Conservation (phyloP, 495 filamentous ascomycete genomes). For the Poronia punctata region DNA sequence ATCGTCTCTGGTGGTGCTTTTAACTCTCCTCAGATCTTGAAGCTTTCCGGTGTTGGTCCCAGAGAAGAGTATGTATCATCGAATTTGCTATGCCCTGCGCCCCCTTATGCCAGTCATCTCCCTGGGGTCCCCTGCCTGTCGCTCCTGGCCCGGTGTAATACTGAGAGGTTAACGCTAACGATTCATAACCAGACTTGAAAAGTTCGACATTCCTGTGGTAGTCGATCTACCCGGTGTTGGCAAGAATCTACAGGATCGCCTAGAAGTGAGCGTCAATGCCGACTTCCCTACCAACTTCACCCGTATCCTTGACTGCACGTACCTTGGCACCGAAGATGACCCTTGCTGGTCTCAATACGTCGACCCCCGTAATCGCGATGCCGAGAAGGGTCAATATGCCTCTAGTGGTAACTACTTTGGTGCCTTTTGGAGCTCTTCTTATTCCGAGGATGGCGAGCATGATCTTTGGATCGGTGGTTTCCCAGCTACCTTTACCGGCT, state of each 20-base stretch:
- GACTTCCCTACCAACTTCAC: conserved; percentile 35
- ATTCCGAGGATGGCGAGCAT: conserved; percentile 28
- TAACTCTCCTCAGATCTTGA: conserved; percentile 57
- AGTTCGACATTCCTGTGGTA: conserved; percentile 43
- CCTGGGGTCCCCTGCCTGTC: too few relatives aligned
- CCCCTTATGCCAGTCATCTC: too few relatives aligned
- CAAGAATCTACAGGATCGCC: conserved; percentile 58
- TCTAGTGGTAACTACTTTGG: conserved; percentile 40
- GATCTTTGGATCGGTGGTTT: conserved; percentile 50
- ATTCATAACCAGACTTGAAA: conserved; percentile 1
- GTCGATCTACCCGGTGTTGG: conserved; percentile 54
- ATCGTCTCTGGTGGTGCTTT: conserved; percentile 57
- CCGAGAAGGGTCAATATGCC: conserved; percentile 42
- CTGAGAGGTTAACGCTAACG: background rate
- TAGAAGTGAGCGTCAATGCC: conserved; percentile 46
- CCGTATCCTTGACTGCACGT: conserved; percentile 41
- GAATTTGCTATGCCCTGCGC: background rate
- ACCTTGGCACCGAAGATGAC: conserved; percentile 32
- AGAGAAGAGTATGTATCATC: conserved; percentile 32
- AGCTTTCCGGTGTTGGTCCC: conserved; percentile 56
- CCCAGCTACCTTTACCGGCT: conserved; percentile 46
- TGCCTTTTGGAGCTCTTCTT: conserved; percentile 38
- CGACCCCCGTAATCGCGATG: conserved; percentile 14
- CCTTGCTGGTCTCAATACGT: conserved; percentile 46
- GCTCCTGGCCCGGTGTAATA: too few relatives aligned